Evolutionary conservation across 2,329 filamentous ascomycete species (phyloP), one percentile per base, ranked within the genome.

Genomic region (Aphanoascus verrucosus): DNA sequence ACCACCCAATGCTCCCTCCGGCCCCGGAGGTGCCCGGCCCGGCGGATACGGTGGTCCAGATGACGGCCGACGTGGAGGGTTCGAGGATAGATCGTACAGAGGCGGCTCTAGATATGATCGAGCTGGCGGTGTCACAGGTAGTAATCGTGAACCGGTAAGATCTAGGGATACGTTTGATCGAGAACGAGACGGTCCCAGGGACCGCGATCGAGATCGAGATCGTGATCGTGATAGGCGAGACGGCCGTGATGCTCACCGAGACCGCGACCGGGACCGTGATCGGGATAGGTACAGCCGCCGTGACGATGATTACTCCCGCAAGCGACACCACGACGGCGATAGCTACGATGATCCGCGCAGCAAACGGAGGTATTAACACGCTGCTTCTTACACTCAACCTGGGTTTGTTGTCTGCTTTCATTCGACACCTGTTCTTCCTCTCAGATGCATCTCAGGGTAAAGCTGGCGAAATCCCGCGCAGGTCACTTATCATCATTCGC

Each of bases 81-180:
- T 75, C 72, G 80, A 82, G 63, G 80, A 82, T 69, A 79, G 78
- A 68, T 67, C 67, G 57, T 70, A 71, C 54, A 68, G 72, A 60
- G 69, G 73, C 57, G 73, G 72, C 56, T 64, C 64, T 53, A 68
- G 75, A 56, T 73, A 74, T 61, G 74, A 77, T 61, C 76, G 80
- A 49, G 17, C 40, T 19, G 37, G 43, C 59, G 77, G 80, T 56
- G 72, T 74, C 42, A 84, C 81, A 54, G 86, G 86, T 60, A 86
- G 86, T 73, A 93, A 94, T 72, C 85, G 85, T 70, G 88, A 94
- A 68, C 88, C 87, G 57, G 81, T 93, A 66, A 83, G 85, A 64
- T 81, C 82, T 51, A 72, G 82, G 63, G 81, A 84, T 67, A 76
- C 77, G 61, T 78, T 80, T 69, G 68, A 72, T 47, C 65, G 71